These are phyloP conservation scores for Hymenotorrendiella dingleyae DNA, from an alignment of 2,329 filamentous ascomycete species.

Conservation along the genomic window DNA sequence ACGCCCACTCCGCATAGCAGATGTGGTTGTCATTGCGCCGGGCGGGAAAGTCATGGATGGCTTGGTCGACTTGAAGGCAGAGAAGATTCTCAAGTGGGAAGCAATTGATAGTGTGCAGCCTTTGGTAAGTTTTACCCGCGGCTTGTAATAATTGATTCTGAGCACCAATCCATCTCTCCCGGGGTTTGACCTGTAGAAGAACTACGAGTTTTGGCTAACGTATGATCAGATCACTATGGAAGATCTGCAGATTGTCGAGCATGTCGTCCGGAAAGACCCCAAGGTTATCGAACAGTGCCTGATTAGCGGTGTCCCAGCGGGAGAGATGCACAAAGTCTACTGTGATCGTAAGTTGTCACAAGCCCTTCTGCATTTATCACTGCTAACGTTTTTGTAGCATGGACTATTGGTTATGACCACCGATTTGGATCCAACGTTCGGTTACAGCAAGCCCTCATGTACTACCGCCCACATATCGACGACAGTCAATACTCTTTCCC, in stretches of 20 bases:
- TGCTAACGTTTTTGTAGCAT: slow-evolving; percentile 45
- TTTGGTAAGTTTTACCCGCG: slow-evolving; percentile 47
- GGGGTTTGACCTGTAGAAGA: too few species aligned
- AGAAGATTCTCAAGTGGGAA: slow-evolving; percentile 68
- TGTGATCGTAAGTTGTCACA: slow-evolving; percentile 63
- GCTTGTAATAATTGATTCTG: not conserved
- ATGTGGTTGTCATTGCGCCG: slow-evolving; percentile 75
- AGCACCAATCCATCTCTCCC: too few species aligned
- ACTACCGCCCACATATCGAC: slow-evolving; percentile 80
- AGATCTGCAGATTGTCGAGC: slow-evolving; percentile 76
- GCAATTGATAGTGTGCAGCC: slow-evolving; percentile 73
- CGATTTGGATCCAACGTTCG: slow-evolving; percentile 73
- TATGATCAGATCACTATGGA: slow-evolving; percentile 73
- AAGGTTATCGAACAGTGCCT: slow-evolving; percentile 88
- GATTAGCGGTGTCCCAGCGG: slow-evolving; percentile 70
- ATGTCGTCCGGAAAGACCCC: slow-evolving; percentile 67
- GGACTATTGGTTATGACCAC: slow-evolving; percentile 94
- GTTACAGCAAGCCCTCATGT: slow-evolving; percentile 91
- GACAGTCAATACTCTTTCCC: slow-evolving; percentile 89
- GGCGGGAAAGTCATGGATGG: slow-evolving; percentile 80
- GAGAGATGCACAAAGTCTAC: slow-evolving; percentile 93
- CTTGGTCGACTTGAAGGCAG: slow-evolving; percentile 63
- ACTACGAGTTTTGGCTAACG: slow-evolving; percentile 16
- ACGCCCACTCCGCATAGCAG: slow-evolving; percentile 66
- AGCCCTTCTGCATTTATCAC: not conserved